Evolutionary conservation across 2,329 filamentous ascomycete genomes (phyloP).

Genomic region (Aureobasidium sp.): DNA sequence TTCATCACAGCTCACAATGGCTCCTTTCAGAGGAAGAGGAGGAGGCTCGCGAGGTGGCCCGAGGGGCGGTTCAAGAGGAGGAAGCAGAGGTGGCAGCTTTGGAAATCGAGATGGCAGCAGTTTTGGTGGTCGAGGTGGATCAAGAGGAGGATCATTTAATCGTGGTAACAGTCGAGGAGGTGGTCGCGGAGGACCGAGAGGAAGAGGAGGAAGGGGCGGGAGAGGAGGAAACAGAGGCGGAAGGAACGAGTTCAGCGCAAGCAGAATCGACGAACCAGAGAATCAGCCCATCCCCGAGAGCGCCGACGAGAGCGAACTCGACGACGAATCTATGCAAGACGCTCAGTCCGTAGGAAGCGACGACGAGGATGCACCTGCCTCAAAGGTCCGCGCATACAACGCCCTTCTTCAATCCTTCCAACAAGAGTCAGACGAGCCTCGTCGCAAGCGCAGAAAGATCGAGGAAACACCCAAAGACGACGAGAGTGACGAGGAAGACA

Average conservation of each 20-base stretch:
- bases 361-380: conserved; percentile 22
- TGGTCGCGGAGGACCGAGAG: conserved; percentile 12
- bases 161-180: conserved; percentile 23
- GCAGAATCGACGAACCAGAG: conserved; percentile 23
- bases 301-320: conserved; percentile 16
- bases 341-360: conserved; percentile 21
- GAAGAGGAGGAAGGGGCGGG: conserved; percentile 12
- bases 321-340: conserved; percentile 17
- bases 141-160: conserved; percentile 18
- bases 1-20: conserved; percentile 1
- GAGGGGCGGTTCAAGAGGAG: conserved; percentile 1
- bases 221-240: conserved; percentile 19
- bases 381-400: conserved; percentile 41
- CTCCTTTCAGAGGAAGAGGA: conserved; percentile 10
- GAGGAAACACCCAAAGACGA: conserved; percentile 29
- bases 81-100: not conserved
- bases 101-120: conserved; percentile 19
- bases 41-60: not conserved
- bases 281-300: conserved; percentile 17
- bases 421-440: conserved; percentile 34
- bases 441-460: conserved; percentile 46
- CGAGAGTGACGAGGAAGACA: conserved; percentile 30
- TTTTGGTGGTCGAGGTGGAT: conserved; percentile 21
- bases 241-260: conserved; percentile 7
- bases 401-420: conserved; percentile 49